These are phyloP conservation scores for Candida qinlingensis DNA, from an alignment of 805 yeast genomes.

Conservation along the genomic window DNA sequence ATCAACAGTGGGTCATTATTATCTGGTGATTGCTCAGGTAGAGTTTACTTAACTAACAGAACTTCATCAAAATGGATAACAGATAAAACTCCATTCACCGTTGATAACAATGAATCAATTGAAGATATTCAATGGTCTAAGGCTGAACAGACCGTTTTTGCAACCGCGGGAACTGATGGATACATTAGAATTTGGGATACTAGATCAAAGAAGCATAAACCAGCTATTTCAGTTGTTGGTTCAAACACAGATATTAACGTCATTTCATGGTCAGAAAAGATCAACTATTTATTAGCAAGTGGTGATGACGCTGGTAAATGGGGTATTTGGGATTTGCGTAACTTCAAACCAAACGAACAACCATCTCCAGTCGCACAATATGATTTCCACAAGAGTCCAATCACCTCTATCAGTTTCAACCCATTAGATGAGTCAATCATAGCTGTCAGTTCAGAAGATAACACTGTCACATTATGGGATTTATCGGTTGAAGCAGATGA, in stretches of 20 bases:
- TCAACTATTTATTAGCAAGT: constrained; percentile 81
- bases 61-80: constrained; percentile 79
- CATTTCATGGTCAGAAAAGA: constrained; percentile 88
- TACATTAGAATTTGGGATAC: constrained; percentile 94
- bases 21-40: constrained; percentile 86
- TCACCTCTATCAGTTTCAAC: constrained; percentile 90
- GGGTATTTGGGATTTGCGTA: constrained; percentile 97
- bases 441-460: constrained; percentile 95
- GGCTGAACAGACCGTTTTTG: constrained; percentile 87
- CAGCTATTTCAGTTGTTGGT: constrained; percentile 81
- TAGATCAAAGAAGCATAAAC: constrained; percentile 84
- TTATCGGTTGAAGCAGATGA: constrained; percentile 98
- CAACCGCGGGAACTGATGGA: constrained; percentile 93
- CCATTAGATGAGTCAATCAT: constrained; percentile 93
- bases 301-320: constrained; percentile 98
- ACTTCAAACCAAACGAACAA: constrained; percentile 52
- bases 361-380: constrained; percentile 87
- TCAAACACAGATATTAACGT: constrained; percentile 86
- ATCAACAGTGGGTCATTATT: constrained; percentile 73
- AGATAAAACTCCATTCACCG: constrained; percentile 70
- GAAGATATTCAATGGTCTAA: constrained; percentile 98
- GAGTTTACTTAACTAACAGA: constrained; percentile 72
- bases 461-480: constrained; percentile 97
- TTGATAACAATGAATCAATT: constrained; percentile 64
- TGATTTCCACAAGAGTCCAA: constrained; percentile 89